Evolutionary conservation across 2,329 filamentous ascomycete genomes (phyloP).

Genomic region (Emmonsiellopsis sp.): DNA sequence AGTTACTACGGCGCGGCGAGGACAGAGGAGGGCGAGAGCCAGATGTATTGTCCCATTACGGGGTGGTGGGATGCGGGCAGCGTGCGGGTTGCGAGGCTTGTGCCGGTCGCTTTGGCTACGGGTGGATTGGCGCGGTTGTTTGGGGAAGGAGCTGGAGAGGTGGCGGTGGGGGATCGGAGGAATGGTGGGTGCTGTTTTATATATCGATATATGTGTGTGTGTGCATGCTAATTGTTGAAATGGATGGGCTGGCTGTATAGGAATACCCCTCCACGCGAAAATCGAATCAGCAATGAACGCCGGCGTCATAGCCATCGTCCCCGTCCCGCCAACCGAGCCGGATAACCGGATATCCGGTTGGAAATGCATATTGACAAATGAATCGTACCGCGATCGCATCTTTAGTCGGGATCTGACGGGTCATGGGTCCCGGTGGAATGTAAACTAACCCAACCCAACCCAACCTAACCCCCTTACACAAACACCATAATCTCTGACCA

Average conservation of each 20-base stretch:
- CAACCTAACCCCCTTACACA: not conserved
- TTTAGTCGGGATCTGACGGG: conserved; percentile 1
- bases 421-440: not conserved
- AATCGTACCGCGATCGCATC: conserved; percentile 5
- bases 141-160: conserved; percentile 11
- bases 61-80: conserved; percentile 1
- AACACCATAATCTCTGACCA: not conserved
- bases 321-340: conserved; percentile 5
- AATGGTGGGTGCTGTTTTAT: conserved; percentile 7
- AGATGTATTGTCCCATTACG: conserved; percentile 5
- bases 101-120: conserved; percentile 7
- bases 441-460: not conserved
- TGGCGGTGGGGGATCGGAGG: conserved; percentile 7
- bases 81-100: conserved; percentile 11
- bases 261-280: conserved; percentile 5
- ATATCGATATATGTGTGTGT: not conserved
- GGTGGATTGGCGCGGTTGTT: conserved; percentile 13
- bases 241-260: not conserved
- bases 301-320: conserved; percentile 11
- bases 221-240: not conserved
- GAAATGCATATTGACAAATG: conserved; percentile 10
- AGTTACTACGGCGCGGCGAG: not conserved
- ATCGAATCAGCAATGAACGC: conserved; percentile 7
- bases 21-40: not conserved
- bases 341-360: conserved; percentile 1